phyloP scores from a whole-genome alignment of 306 rosid species.

The Amphicarpaea edgeworthii region DNA sequence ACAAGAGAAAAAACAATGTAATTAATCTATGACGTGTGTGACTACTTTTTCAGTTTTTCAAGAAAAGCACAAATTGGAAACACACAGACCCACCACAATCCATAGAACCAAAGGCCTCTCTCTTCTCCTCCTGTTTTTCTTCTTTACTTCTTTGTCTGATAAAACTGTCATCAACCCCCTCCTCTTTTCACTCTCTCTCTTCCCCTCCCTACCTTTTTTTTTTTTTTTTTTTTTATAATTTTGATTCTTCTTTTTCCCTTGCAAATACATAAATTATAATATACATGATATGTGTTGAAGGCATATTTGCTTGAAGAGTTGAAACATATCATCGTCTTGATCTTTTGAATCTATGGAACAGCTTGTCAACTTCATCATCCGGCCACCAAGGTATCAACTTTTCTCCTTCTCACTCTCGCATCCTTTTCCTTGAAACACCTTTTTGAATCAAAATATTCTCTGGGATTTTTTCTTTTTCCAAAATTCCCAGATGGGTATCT shows the following conservation, averaged over 20 bases:
- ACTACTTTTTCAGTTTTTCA: slow-evolving; percentile 29
- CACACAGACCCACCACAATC: slow-evolving; percentile 40
- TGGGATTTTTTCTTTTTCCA: neutral
- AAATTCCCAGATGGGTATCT: slow-evolving; percentile 30
- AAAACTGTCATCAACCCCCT: slow-evolving; percentile 45
- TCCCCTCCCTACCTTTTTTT: neutral
- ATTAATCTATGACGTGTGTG: slow-evolving; percentile 19
- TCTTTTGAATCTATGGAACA: slow-evolving; percentile 67
- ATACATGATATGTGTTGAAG: slow-evolving; percentile 17
- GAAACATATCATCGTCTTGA: slow-evolving; percentile 26
- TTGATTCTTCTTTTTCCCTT: neutral
- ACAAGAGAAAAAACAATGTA: no score
- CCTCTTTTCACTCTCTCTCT: neutral
- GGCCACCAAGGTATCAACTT: slow-evolving; percentile 59
- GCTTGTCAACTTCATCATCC: slow-evolving; percentile 63
- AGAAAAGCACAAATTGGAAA: slow-evolving; percentile 42
- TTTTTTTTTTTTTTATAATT: no score
- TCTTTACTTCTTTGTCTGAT: slow-evolving; percentile 44
- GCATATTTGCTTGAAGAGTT: slow-evolving; percentile 31
- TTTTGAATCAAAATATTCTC: slow-evolving; percentile 8
- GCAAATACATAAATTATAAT: neutral
- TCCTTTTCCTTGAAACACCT: slow-evolving; percentile 6
- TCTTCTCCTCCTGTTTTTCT: slow-evolving; percentile 41
- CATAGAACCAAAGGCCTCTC: slow-evolving; percentile 31
- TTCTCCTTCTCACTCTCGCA: neutral